Base-by-base conservation (phyloP, 2,329 filamentous ascomycete species). In the Knufia fluminis region DNA sequence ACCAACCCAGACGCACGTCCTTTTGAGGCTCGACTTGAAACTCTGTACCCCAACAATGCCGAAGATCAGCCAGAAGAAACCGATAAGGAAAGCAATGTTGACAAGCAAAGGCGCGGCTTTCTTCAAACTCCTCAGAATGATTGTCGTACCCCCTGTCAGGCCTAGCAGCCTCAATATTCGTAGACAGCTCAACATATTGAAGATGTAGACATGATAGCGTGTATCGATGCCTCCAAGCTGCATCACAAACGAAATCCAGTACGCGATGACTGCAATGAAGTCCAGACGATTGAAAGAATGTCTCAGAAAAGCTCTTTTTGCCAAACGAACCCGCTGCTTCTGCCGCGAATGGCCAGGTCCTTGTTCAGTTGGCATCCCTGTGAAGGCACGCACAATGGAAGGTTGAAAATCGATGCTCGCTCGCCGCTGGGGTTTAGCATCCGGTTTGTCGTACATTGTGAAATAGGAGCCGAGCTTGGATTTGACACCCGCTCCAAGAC, bases 41-140 rank as follows among this genome's bases (percentile, higher is more conserved):
- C 86, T 95, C 65, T 98, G 94, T 19, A 98, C 85, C 4, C 92
- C 94, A 51, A 98, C 83, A 54, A 98, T 96, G 32, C 89, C 92
- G 69, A 98, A 98, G 9, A 97, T 71, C 36, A 98, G 77, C 92
- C 92, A 98, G 68, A 98, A 98, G 69, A 98, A 98, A 12, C 86
- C 79, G 57, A 98, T 89, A 19, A 98, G 73, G 63, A 98, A 96
- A 1, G 87, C 90, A 26, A 98, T 90, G 54, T 95, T 88, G 22
- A 96, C 80, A 20, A 98, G 79, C 31, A 95, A 73, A 1, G 94
- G 92, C 0, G 91, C 88, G 1, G 92, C 90, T 64, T 95, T 94
- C 64, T 98, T 98, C 53, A 98, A 68, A 76, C 91, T 97, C 64
- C 88, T 80, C 39, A 98, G 72, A 61, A 98, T 98, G 51, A 97